Evolutionary conservation across 306 rosid species (phyloP).

Genomic region (Vigna mungo): DNA sequence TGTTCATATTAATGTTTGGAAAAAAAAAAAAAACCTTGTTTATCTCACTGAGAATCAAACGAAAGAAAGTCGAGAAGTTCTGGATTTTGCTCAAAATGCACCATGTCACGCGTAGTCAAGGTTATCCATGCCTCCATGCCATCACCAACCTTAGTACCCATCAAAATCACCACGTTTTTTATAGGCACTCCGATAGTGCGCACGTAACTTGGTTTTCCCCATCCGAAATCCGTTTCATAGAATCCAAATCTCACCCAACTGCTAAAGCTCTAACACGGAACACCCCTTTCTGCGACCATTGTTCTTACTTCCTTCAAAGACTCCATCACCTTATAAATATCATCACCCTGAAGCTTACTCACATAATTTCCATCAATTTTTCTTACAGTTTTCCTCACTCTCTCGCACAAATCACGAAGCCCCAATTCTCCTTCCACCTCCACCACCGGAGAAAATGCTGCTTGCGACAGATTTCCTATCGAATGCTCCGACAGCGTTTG

Average conservation of each 20-base stretch:
- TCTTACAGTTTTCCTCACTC: neutral
- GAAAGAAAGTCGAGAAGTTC: conserved; percentile 21
- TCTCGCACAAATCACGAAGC: neutral
- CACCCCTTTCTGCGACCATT: neutral
- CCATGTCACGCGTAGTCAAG: conserved; percentile 49
- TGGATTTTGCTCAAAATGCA: conserved; percentile 31
- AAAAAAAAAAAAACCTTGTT: too few relatives aligned
- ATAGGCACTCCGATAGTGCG: conserved; percentile 27
- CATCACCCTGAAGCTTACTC: conserved; percentile 4
- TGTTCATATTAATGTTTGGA: too few relatives aligned
- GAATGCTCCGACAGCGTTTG: conserved; percentile 10
- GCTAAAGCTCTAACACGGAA: conserved; percentile 12
- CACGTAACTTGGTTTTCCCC: conserved; percentile 58
- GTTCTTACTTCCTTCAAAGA: neutral
- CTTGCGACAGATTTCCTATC: conserved; percentile 26
- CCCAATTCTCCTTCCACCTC: neutral
- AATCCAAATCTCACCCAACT: conserved; percentile 43
- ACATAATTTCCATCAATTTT: neutral
- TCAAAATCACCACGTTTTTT: neutral
- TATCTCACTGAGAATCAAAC: neutral
- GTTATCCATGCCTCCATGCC: conserved; percentile 67
- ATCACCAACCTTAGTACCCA: conserved; percentile 36
- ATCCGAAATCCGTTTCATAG: conserved; percentile 54
- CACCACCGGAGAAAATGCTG: neutral
- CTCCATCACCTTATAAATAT: neutral